Percentiles rank a stretch among this genome's conserved stretches.
Evolutionary conservation across 306 rosid genomes (phyloP).

Genomic region (Rosa persica): DNA sequence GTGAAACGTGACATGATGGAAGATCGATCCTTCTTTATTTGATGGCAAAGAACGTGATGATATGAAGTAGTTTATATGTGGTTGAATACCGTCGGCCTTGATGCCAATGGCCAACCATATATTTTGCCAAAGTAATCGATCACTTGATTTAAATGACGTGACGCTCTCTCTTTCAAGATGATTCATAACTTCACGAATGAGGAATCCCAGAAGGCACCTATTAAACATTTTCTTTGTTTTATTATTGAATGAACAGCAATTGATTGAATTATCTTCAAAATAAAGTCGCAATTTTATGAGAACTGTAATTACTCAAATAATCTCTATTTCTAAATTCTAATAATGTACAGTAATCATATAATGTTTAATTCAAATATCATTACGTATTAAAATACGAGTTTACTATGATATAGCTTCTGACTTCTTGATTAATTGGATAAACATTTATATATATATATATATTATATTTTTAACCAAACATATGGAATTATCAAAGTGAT

Average conservation of each 20-base stretch:
- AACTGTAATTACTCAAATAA: too few species aligned
- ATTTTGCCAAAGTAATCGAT: background rate
- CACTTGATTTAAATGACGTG: background rate
- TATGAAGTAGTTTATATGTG: background rate
- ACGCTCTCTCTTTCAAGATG: background rate
- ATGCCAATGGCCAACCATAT: background rate
- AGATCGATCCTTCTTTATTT: background rate
- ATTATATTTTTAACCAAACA: too few species aligned
- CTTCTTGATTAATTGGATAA: too few species aligned
- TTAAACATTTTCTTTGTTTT: background rate
- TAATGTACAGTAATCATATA: too few species aligned
- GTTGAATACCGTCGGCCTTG: background rate
- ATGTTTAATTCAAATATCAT: too few species aligned
- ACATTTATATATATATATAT: too few species aligned
- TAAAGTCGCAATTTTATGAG: too few species aligned
- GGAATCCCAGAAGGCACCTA: background rate
- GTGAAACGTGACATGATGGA: background rate
- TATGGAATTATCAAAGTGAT: too few species aligned
- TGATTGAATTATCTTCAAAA: too few species aligned
- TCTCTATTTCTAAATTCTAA: too few species aligned
- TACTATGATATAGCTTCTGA: background rate
- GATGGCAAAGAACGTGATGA: background rate
- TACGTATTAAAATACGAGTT: too few species aligned
- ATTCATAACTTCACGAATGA: background rate
- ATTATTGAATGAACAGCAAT: too few species aligned